Percentiles rank a stretch among this genome's conserved stretches.
These are phyloP conservation scores for Ichthyophonus hoferi DNA, from an alignment of 208 protist species.

Conservation along the genomic window DNA sequence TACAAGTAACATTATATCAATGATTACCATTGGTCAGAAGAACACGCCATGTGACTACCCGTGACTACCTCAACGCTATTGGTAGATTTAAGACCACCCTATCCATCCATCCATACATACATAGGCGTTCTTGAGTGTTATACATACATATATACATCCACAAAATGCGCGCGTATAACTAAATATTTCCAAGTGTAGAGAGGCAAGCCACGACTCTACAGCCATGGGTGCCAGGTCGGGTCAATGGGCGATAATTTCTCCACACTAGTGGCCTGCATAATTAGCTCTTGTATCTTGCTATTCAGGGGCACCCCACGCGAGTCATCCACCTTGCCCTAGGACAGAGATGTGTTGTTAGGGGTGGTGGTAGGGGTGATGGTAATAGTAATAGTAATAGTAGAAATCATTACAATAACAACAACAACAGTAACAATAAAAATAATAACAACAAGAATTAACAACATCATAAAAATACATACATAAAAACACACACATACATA, in stretches of 20 bases:
- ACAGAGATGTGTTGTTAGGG: background rate
- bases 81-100: no score
- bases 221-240: constrained; percentile 42
- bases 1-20: no score
- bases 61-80: no score
- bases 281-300: constrained; percentile 10
- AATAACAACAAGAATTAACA: background rate
- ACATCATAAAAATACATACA: background rate
- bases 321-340: background rate
- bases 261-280: constrained; percentile 5
- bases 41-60: no score
- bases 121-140: no score
- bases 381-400: background rate
- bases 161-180: no score
- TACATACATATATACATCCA: no score
- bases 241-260: constrained; percentile 35
- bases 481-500: background rate
- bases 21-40: no score
- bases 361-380: background rate
- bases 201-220: no score
- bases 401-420: background rate
- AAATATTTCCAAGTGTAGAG: no score
- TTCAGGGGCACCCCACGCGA: background rate
- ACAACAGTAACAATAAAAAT: background rate
- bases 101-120: no score